Evolutionary conservation across 257 asterid genomes (phyloP).

Genomic region (Plectranthus barbatus): DNA sequence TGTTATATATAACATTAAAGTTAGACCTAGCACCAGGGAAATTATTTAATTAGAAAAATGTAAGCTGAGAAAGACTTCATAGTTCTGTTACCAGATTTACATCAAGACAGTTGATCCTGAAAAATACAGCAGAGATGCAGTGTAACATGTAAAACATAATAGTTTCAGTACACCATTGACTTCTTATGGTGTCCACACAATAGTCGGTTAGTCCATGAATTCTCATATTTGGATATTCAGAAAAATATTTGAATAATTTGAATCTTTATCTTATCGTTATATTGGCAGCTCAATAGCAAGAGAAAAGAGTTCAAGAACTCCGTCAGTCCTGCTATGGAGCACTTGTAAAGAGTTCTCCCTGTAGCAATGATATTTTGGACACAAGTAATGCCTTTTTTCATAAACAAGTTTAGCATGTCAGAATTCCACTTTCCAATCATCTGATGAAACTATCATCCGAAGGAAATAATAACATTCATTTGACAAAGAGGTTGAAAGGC

Average conservation of each 20-base stretch:
- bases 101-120: neutral
- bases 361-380: neutral
- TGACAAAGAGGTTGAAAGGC: neutral
- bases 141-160: neutral
- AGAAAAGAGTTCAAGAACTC: neutral
- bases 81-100: neutral
- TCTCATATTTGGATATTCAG: neutral
- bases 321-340: neutral
- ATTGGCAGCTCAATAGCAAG: neutral
- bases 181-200: neutral
- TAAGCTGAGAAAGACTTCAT: constrained; percentile 7
- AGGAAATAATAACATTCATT: neutral
- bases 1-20: neutral
- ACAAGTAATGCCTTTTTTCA: neutral
- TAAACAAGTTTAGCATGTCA: neutral
- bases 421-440: neutral
- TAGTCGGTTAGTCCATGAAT: neutral
- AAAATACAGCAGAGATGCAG: neutral
- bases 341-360: neutral
- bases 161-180: neutral
- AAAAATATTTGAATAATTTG: neutral
- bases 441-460: neutral
- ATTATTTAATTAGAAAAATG: neutral
- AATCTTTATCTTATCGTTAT: neutral
- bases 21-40: neutral